Evolutionary conservation across 2,329 filamentous ascomycete species (phyloP).

Genomic region (Pseudocercospora pini-densiflorae): DNA sequence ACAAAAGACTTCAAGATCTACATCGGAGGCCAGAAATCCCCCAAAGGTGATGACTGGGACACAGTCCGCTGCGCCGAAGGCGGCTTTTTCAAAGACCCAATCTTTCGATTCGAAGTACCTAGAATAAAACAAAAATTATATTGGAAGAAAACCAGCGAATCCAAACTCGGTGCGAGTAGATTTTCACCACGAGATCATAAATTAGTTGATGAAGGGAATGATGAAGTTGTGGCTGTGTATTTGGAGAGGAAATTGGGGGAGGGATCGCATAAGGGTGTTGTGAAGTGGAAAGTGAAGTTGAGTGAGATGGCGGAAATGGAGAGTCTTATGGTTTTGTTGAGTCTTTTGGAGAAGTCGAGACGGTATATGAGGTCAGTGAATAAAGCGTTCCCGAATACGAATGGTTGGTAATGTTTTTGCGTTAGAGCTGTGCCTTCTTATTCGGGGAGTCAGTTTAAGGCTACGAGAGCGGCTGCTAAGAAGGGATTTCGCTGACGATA

Average conservation of each 20-base stretch:
- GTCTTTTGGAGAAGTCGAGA: slow-evolving; percentile 20
- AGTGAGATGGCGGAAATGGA: slow-evolving; percentile 20
- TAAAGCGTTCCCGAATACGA: slow-evolving; percentile 12
- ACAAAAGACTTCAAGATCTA: slow-evolving; percentile 27
- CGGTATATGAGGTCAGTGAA: slow-evolving; percentile 12
- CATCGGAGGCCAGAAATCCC: slow-evolving; percentile 25
- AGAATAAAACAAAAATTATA: slow-evolving; percentile 15
- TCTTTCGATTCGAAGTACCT: slow-evolving; percentile 19
- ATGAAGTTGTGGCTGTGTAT: slow-evolving; percentile 27
- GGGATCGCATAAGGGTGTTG: slow-evolving; percentile 17
- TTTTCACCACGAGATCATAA: slow-evolving; percentile 24
- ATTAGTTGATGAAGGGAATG: slow-evolving; percentile 23
- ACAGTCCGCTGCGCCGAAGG: slow-evolving; percentile 17
- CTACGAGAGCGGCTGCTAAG: not conserved
- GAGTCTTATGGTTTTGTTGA: slow-evolving; percentile 25
- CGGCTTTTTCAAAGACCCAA: slow-evolving; percentile 21
- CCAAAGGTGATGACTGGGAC: slow-evolving; percentile 25
- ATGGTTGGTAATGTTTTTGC: not conserved
- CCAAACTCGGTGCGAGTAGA: slow-evolving; percentile 22
- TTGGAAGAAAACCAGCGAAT: slow-evolving; percentile 24
- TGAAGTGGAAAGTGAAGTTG: slow-evolving; percentile 13
- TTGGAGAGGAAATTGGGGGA: slow-evolving; percentile 17
- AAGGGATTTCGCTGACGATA: not conserved
- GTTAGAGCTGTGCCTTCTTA: not conserved
- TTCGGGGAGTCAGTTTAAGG: not conserved